Evolutionary conservation across 768 basidiomycete species (phyloP), one percentile per base, ranked within the genome.

Genomic region (Podaxis mareebaensis): DNA sequence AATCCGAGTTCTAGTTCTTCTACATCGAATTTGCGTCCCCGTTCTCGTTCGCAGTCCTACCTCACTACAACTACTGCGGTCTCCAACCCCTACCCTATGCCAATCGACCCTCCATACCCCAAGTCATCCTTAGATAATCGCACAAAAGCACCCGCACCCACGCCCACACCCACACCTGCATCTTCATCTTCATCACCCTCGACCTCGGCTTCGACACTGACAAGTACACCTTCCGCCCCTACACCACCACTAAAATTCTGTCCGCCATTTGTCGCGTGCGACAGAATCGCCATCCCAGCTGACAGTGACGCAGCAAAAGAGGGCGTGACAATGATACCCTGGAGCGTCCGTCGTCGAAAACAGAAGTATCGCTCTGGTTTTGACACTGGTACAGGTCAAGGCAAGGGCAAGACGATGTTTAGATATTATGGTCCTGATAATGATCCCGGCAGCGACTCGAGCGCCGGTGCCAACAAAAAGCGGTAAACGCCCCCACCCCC

Each of bases 341-440:
- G 61, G 61, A 63, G 61, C 26, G 61, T 51, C 8, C 61, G 61
- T 26, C 61, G 61, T 20, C 40, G 61, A 28, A 63, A 63, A 42
- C 61, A 63, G 22, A 63, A 51, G 20, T 63, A 63, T 33, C 61
- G 61, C 15, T 63, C 61, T 26, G 54, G 61, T 0, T 63, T 63
- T 40, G 61, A 63, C 11, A 56, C 17, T 10, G 61, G 61, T 15
- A 63, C 53, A 12, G 61, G 61, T 4, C 61, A 62, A 17, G 61
- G 61, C 17, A 63, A 63, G 54, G 54, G 61, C 22, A 63, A 63
- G 46, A 63, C 61, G 24, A 63, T 63, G 61, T 63, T 63, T 63
- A 63, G 61, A 56, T 63, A 63, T 36, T 63, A 63, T 57, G 61
- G 61, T 5, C 61, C 55, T 4, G 61, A 63, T 40, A 57, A 51